Conservation (phyloP, 371 early-diverging fungal species). For the Batkoa obscura region DNA sequence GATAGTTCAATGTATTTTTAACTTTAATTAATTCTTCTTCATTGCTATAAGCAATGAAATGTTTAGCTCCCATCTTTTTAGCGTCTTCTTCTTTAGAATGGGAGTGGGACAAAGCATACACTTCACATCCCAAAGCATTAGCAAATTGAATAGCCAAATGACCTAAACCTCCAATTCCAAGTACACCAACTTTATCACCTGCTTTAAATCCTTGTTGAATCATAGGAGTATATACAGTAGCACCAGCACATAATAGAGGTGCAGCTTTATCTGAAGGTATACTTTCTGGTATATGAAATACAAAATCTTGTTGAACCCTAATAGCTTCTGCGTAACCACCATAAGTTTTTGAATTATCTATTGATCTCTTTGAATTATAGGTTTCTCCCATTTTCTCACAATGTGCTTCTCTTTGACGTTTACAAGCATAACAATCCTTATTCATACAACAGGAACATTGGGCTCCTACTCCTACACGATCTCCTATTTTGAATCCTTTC, state of each 20-base stretch:
- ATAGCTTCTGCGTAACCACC: slow-evolving; percentile 25
- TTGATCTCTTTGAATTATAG: slow-evolving; percentile 8
- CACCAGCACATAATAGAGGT: slow-evolving; percentile 46
- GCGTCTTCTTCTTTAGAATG: slow-evolving; percentile 38
- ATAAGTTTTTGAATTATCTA: slow-evolving; percentile 11
- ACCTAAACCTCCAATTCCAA: slow-evolving; percentile 52
- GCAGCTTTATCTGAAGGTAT: slow-evolving; percentile 19
- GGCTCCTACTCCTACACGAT: slow-evolving; percentile 54
- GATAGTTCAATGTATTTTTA: slow-evolving; percentile 17
- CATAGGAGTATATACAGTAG: slow-evolving; percentile 42
- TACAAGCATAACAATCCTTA: slow-evolving; percentile 35
- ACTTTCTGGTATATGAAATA: slow-evolving; percentile 26
- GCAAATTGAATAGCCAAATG: slow-evolving; percentile 52
- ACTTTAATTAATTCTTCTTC: slow-evolving; percentile 12
- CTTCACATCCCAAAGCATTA: slow-evolving; percentile 31
- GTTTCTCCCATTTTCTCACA: slow-evolving; percentile 23
- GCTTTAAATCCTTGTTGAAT: slow-evolving; percentile 25
- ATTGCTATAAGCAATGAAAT: slow-evolving; percentile 19
- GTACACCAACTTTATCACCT: slow-evolving; percentile 34
- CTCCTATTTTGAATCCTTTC: slow-evolving; percentile 32
- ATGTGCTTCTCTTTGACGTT: slow-evolving; percentile 47
- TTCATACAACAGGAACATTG: slow-evolving; percentile 24
- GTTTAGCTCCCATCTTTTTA: slow-evolving; percentile 38
- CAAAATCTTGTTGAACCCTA: slow-evolving; percentile 21
- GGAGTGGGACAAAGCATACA: slow-evolving; percentile 41